phyloP scores from a whole-genome alignment of 139 green algal species.

The Coelastrella sp. region DNA sequence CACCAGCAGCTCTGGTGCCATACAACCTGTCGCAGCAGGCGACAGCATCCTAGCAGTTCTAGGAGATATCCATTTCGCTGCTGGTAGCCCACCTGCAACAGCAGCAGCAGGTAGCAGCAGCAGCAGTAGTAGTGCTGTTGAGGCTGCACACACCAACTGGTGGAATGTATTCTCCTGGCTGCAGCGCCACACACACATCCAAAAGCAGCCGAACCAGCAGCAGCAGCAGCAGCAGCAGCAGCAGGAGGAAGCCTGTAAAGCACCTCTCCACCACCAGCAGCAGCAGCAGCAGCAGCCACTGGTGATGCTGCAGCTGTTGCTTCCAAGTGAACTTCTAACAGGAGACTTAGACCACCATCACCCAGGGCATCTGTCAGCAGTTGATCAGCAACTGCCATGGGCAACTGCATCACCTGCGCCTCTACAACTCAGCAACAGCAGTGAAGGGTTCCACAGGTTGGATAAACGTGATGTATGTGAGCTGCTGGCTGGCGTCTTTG shows the following conservation, averaged over 20 bases:
- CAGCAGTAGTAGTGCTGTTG: not conserved
- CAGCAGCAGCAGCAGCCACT: slow-evolving; percentile 28
- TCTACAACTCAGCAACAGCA: not conserved
- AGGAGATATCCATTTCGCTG: not conserved
- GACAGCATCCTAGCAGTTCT: slow-evolving; percentile 44
- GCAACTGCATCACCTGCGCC: not conserved
- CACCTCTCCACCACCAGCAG: slow-evolving; percentile 12
- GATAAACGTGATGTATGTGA: not conserved
- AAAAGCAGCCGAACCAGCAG: not conserved
- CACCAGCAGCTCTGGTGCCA: not conserved
- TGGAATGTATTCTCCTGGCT: not conserved
- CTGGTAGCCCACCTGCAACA: not conserved
- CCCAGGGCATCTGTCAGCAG: not conserved
- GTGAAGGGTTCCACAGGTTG: not conserved
- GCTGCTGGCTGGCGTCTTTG: not conserved
- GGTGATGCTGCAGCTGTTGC: slow-evolving; percentile 45
- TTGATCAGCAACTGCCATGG: slow-evolving; percentile 24
- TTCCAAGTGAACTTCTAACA: slow-evolving; percentile 26
- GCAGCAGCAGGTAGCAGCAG: no score
- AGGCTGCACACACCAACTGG: not conserved
- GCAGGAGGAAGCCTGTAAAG: not conserved
- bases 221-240: slow-evolving; percentile 19
- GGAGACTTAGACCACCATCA: slow-evolving; percentile 5
- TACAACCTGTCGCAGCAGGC: slow-evolving; percentile 32
- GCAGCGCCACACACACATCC: not conserved